Evolutionary conservation across 2,329 filamentous ascomycete genomes (phyloP).

Genomic region (Claviceps sorghi): DNA sequence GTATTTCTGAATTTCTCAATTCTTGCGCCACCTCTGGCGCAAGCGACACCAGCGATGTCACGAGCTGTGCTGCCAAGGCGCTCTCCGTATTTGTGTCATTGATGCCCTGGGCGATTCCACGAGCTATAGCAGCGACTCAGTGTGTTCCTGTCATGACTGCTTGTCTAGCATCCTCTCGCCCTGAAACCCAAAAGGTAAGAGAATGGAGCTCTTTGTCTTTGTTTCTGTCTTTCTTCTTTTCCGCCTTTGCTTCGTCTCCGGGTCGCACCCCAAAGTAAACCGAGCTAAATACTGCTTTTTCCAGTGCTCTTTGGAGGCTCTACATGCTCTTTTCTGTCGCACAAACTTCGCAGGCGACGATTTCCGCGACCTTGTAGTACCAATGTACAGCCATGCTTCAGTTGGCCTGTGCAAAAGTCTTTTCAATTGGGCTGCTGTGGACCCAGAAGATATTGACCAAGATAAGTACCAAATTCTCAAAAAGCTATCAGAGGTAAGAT

Average conservation of each 20-base stretch:
- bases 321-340: slow-evolving; percentile 70
- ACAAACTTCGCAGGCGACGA: slow-evolving; percentile 62
- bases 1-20: slow-evolving; percentile 59
- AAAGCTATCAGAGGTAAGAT: slow-evolving; percentile 73
- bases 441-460: slow-evolving; percentile 73
- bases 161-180: slow-evolving; percentile 53
- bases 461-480: slow-evolving; percentile 86
- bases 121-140: slow-evolving; percentile 57
- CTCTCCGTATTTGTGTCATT: slow-evolving; percentile 65
- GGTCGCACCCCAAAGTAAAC: background rate
- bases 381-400: slow-evolving; percentile 61
- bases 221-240: background rate
- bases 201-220: background rate
- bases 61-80: slow-evolving; percentile 58
- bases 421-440: slow-evolving; percentile 66
- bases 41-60: slow-evolving; percentile 50
- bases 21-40: slow-evolving; percentile 55
- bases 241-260: background rate
- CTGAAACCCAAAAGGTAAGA: slow-evolving; percentile 56
- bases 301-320: slow-evolving; percentile 63
- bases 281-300: slow-evolving; percentile 8
- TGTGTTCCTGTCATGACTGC: slow-evolving; percentile 58
- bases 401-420: slow-evolving; percentile 58
- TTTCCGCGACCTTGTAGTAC: slow-evolving; percentile 61
- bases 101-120: slow-evolving; percentile 77